Percentiles rank a stretch among this genome's conserved stretches.
phyloP scores from a whole-genome alignment of 2,329 filamentous ascomycete species.

The Epichloe glyceriae region DNA sequence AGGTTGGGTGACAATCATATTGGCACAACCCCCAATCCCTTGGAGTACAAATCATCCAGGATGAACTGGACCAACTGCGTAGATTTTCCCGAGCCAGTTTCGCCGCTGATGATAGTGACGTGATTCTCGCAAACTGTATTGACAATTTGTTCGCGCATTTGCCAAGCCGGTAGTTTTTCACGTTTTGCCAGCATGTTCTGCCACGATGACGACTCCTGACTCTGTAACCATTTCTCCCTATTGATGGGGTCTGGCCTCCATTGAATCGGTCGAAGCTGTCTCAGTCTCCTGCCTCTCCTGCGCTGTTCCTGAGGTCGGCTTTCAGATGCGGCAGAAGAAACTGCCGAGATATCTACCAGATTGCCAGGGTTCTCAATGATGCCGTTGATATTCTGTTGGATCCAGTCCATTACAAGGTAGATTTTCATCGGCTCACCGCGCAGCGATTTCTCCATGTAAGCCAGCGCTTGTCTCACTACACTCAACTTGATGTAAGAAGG shows the following conservation, averaged over 20 bases:
- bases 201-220: slow-evolving; percentile 52
- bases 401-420: slow-evolving; percentile 81
- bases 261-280: slow-evolving; percentile 45
- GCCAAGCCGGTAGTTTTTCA: slow-evolving; percentile 75
- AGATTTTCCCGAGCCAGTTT: slow-evolving; percentile 93
- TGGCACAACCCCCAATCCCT: slow-evolving; percentile 64
- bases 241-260: slow-evolving; percentile 50
- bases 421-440: slow-evolving; percentile 78
- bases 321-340: slow-evolving; percentile 53
- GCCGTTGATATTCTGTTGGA: slow-evolving; percentile 70
- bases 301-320: slow-evolving; percentile 22
- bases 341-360: slow-evolving; percentile 71
- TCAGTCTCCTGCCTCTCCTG: slow-evolving; percentile 17
- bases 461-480: slow-evolving; percentile 63
- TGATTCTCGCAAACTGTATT: slow-evolving; percentile 62
- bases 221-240: slow-evolving; percentile 54
- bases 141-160: slow-evolving; percentile 64
- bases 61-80: slow-evolving; percentile 96
- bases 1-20: slow-evolving; percentile 92
- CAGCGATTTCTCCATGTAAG: slow-evolving; percentile 56
- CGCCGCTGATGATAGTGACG: slow-evolving; percentile 92
- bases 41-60: slow-evolving; percentile 74
- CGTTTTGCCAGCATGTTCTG: slow-evolving; percentile 64
- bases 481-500: slow-evolving; percentile 91
- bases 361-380: slow-evolving; percentile 77